These are phyloP conservation scores for Citrullus amarus DNA, from an alignment of 306 rosid species.

Conservation along the genomic window DNA sequence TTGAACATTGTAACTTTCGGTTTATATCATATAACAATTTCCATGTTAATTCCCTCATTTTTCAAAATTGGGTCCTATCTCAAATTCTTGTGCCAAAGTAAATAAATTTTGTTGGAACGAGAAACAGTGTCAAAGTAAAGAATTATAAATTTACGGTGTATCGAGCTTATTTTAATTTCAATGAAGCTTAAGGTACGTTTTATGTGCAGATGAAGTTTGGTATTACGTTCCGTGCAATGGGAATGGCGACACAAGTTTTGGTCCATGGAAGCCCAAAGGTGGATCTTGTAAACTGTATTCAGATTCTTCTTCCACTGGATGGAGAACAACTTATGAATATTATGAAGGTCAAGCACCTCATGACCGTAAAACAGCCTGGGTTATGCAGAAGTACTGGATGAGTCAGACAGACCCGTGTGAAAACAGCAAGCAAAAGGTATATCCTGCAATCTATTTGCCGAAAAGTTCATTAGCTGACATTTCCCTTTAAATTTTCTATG, in stretches of 20 bases:
- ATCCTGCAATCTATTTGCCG: background rate
- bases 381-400: slow-evolving; percentile 22
- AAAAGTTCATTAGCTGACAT: background rate
- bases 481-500: background rate
- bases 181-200: background rate
- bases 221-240: background rate
- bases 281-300: slow-evolving; percentile 12
- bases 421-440: slow-evolving; percentile 17
- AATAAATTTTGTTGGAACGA: no score
- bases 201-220: slow-evolving; percentile 22
- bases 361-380: slow-evolving; percentile 15
- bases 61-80: background rate
- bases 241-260: slow-evolving; percentile 3
- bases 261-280: slow-evolving; percentile 24
- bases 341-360: slow-evolving; percentile 15
- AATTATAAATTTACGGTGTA: background rate
- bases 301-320: slow-evolving; percentile 6
- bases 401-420: background rate
- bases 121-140: background rate
- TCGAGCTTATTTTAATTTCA: background rate
- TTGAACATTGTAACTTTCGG: background rate
- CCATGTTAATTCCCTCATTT: background rate
- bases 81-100: background rate
- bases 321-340: slow-evolving; percentile 21
- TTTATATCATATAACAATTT: background rate